Evolutionary conservation across 1,284 basidiomycete genomes (phyloP), one percentile per base, ranked within the genome.

Genomic region (Agroathelia rolfsii): DNA sequence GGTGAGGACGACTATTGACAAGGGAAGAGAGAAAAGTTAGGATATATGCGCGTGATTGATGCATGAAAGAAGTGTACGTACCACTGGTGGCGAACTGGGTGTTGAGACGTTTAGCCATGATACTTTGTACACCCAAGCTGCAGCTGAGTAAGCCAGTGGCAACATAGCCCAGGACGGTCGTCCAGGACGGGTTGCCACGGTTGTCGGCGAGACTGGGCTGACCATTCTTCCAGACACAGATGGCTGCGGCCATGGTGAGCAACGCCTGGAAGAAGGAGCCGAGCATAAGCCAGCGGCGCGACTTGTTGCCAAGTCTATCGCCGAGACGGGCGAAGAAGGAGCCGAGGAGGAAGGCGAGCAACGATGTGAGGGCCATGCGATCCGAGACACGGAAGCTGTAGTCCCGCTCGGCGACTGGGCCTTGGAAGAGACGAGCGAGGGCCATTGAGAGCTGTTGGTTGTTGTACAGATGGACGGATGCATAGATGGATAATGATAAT

Each of bases 1-100:
- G 5, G 82, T 87, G 12, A 85, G 61, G 29, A 76, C 74, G 36
- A 77, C 76, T 72, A 41, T 13, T 23, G 13, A 24, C 6, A 7
- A 25, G 15, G 12, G 7, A 13, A 32, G 23, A 19, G 8, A 27
- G 14, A 28, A 17, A 28, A 40, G 32, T 29, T 32, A 41, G 23
- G 24, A 6, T 28, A 30, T 20, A 30, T 30, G 17, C n/a, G 13
- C 24, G 6, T 13, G 28, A 20, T 20, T 27, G 24, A 16, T 28
- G 24, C 18, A 17, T 8, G 2, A 51, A 6, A 22, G 26, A 6
- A n/a, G 35, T 7, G 12, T 12, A 35, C 76, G 46, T 37, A 81
- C 79, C 72, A 12, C 79, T 81, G n/a, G 82, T 87, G 27, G 74
- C 72, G 54, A 88, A 86, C 42, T 84, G 77, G 8, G 76, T 79